phyloP scores from a whole-genome alignment of 2,329 filamentous ascomycete genomes.

The Emmonsiellopsis sp. region DNA sequence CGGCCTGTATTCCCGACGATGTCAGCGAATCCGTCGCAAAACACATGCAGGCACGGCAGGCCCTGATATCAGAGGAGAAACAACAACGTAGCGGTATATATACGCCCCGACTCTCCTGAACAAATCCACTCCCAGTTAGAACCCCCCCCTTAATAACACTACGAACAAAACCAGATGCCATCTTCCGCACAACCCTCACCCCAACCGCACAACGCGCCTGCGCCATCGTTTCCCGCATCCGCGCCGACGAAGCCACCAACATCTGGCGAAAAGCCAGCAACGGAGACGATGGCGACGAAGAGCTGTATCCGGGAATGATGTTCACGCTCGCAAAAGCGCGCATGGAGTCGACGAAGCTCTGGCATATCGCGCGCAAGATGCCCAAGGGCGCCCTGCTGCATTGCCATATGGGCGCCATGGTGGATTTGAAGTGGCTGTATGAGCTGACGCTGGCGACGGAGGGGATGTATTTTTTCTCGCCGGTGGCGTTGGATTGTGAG shows the following conservation, averaged over 20 bases:
- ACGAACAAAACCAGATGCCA: slow-evolving; percentile 15
- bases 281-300: slow-evolving; percentile 51
- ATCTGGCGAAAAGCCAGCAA: slow-evolving; percentile 70
- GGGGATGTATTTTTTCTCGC: slow-evolving; percentile 61
- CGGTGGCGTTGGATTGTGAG: slow-evolving; percentile 46
- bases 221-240: slow-evolving; percentile 69
- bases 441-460: slow-evolving; percentile 59
- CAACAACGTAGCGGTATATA: slow-evolving; percentile 9
- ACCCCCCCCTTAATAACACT: not conserved
- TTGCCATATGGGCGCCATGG: slow-evolving; percentile 84
- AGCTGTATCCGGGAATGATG: slow-evolving; percentile 84
- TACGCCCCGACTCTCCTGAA: not conserved
- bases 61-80: slow-evolving; percentile 9
- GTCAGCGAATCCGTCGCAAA: slow-evolving; percentile 1
- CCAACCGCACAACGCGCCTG: slow-evolving; percentile 70
- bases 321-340: slow-evolving; percentile 76
- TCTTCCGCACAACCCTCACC: slow-evolving; percentile 48
- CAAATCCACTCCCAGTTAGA: not conserved
- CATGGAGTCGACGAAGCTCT: slow-evolving; percentile 77
- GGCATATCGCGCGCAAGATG: slow-evolving; percentile 75
- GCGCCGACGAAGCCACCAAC: slow-evolving; percentile 62
- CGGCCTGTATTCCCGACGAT: not conserved
- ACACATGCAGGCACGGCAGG: slow-evolving; percentile 3
- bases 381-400: slow-evolving; percentile 79
- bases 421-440: slow-evolving; percentile 74